Evolutionary conservation across 768 basidiomycete genomes (phyloP).

Genomic region (Lactarius sp.): DNA sequence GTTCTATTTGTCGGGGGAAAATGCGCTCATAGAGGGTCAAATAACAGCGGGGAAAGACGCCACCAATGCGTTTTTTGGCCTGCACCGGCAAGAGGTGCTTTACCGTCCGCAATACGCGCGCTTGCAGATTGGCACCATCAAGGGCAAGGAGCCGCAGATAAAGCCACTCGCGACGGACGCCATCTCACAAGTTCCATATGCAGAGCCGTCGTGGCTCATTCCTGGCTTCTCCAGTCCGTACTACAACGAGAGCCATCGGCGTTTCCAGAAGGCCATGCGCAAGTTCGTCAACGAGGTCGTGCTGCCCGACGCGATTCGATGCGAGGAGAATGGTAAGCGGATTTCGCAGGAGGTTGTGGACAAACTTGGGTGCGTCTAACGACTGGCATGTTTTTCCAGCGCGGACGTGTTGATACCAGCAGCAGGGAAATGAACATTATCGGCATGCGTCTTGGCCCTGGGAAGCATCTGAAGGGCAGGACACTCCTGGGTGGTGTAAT

Average conservation of each 20-base stretch:
- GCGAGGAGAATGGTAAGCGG: slow-evolving; percentile 84
- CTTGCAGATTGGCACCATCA: slow-evolving; percentile 59
- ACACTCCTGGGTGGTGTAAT: slow-evolving; percentile 71
- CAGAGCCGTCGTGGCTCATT: slow-evolving; percentile 78
- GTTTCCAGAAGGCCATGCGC: slow-evolving; percentile 72
- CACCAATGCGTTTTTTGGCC: slow-evolving; percentile 76
- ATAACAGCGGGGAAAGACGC: slow-evolving; percentile 62
- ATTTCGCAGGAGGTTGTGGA: slow-evolving; percentile 82
- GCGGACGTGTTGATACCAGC: not conserved
- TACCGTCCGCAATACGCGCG: slow-evolving; percentile 66
- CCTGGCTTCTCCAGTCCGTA: slow-evolving; percentile 69
- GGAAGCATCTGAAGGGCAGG: slow-evolving; percentile 78
- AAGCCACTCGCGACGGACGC: slow-evolving; percentile 52
- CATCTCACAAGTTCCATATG: slow-evolving; percentile 76
- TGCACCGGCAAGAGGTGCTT: slow-evolving; percentile 81
- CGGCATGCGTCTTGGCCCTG: slow-evolving; percentile 88
- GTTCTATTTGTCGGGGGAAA: not conserved
- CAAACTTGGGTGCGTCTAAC: slow-evolving; percentile 62
- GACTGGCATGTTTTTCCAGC: not conserved
- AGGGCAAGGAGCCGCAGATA: slow-evolving; percentile 53
- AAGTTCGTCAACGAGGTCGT: slow-evolving; percentile 75
- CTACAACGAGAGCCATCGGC: slow-evolving; percentile 66
- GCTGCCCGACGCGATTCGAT: slow-evolving; percentile 63
- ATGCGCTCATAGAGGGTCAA: not conserved
- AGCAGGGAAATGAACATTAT: slow-evolving; percentile 69